phyloP scores from a whole-genome alignment of 495 filamentous ascomycete species.

The Penicilliopsis zonata region DNA sequence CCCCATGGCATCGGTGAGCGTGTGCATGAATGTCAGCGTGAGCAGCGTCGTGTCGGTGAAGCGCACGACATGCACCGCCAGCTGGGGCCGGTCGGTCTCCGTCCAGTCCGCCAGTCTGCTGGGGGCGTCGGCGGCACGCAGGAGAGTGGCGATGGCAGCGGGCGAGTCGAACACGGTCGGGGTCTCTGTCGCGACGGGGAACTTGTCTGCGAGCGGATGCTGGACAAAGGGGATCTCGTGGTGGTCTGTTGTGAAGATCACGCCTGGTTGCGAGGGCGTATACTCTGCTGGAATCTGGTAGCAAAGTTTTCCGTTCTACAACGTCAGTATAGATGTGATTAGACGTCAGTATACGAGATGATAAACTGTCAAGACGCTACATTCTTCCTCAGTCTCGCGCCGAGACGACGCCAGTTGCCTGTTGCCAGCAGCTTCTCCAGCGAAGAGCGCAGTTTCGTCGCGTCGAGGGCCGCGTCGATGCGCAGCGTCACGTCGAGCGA shows the following conservation, averaged over 20 bases:
- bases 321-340: not conserved
- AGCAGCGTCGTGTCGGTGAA: constrained; percentile 38
- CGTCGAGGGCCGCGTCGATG: constrained; percentile 38
- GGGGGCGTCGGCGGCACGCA: constrained; percentile 11
- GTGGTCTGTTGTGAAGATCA: constrained; percentile 18
- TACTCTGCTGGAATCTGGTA: constrained; percentile 31
- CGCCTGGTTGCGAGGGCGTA: constrained; percentile 14
- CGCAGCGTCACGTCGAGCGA: constrained; percentile 13
- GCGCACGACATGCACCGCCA: constrained; percentile 32
- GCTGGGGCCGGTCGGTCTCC: constrained; percentile 31
- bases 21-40: constrained; percentile 30
- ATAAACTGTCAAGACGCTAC: constrained; percentile 11
- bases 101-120: constrained; percentile 24
- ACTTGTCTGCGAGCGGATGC: constrained; percentile 17
- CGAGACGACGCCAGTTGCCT: constrained; percentile 32
- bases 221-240: constrained; percentile 11
- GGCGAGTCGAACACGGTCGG: constrained; percentile 10
- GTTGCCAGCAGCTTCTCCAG: constrained; percentile 21
- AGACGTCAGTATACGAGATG: constrained; percentile 1
- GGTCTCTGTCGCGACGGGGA: constrained; percentile 13
- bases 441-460: constrained; percentile 22
- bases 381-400: constrained; percentile 25
- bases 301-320: constrained; percentile 21
- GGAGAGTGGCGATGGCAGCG: constrained; percentile 10
- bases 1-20: constrained; percentile 32